Percentiles rank a stretch among this genome's conserved stretches.
These are phyloP conservation scores for Epithele typhae DNA, from an alignment of 768 basidiomycete species.

Conservation along the genomic window DNA sequence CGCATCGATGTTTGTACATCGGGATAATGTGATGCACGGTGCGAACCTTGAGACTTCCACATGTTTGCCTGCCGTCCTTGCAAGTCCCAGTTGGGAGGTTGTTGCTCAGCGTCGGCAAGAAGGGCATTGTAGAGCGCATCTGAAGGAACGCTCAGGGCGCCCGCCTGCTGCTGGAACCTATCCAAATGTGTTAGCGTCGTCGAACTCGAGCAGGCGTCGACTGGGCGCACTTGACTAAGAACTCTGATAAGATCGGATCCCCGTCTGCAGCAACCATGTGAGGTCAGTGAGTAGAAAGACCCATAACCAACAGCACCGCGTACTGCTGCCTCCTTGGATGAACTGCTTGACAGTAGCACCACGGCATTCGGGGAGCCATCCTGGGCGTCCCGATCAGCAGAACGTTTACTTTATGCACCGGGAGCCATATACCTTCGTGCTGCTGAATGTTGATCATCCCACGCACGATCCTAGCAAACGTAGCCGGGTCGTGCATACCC, in stretches of 20 bases:
- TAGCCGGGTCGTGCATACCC: constrained; percentile 58
- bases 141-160: constrained; percentile 42
- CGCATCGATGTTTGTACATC: too few species aligned
- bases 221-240: constrained; percentile 52
- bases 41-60: constrained; percentile 56
- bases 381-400: too few species aligned
- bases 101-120: constrained; percentile 52
- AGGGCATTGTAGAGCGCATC: constrained; percentile 52
- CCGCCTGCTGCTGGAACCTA: constrained; percentile 50
- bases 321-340: constrained; percentile 61
- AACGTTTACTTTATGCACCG: too few species aligned
- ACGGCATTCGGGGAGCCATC: constrained; percentile 66
- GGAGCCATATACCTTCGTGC: constrained; percentile 45
- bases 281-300: too few species aligned
- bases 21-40: too few species aligned
- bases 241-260: constrained; percentile 61
- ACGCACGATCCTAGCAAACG: constrained; percentile 54
- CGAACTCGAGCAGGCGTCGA: neutral
- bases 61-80: constrained; percentile 54
- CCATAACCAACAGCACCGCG: constrained; percentile 19
- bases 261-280: constrained; percentile 36
- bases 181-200: neutral
- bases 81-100: constrained; percentile 58
- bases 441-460: constrained; percentile 66
- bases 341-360: constrained; percentile 48